Evolutionary conservation across 1,284 basidiomycete genomes (phyloP), one percentile per base, ranked within the genome.

Genomic region (Trichosporon ovoides): DNA sequence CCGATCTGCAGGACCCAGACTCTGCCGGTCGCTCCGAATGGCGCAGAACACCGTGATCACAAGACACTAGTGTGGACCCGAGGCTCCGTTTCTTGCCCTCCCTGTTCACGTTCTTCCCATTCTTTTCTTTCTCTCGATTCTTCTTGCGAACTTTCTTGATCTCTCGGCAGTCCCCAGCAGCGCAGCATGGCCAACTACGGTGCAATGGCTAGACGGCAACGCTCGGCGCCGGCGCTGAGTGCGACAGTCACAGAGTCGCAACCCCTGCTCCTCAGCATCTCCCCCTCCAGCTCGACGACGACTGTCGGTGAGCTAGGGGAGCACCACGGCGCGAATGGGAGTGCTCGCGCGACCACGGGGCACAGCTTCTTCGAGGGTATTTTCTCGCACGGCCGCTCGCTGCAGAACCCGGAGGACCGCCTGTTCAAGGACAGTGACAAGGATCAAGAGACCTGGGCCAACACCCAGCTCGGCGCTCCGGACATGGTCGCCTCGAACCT

Each of bases 401-500:
- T 24, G 19, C 19, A 11, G 19, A 11, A 48, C 43, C 43, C 43
- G 7, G 43, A 48, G 43, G 43, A 28, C 43, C 43, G 22, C 14
- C 43, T 48, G 43, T 48, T 31, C 43, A 28, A 48, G 43, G 43
- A 48, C 22, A 11, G 4, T 7, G 43, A 48, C 43, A 7, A 37
- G 35, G 35, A 48, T 9, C 28, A 31, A 22, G 43, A 48, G 43
- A 48, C 43, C 2, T 48, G 43, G 43, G 43, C 24, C 6, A 48
- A 24, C 43, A 31, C 43, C 2, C 43, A 48, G 43, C 43, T 48
- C 43, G 43, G 43, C 28, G 43, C 43, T 7, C 52, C 52, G 7
- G 52, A 53, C 38, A 53, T 53, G 52, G 52, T 53, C n/a, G 31
- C 31, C 37, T 31, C 31, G 22, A 53, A 40, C 37, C 38, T 53